These are phyloP conservation scores for Fusarium mundagurra DNA, from an alignment of 2,329 filamentous ascomycete species.

Conservation along the genomic window DNA sequence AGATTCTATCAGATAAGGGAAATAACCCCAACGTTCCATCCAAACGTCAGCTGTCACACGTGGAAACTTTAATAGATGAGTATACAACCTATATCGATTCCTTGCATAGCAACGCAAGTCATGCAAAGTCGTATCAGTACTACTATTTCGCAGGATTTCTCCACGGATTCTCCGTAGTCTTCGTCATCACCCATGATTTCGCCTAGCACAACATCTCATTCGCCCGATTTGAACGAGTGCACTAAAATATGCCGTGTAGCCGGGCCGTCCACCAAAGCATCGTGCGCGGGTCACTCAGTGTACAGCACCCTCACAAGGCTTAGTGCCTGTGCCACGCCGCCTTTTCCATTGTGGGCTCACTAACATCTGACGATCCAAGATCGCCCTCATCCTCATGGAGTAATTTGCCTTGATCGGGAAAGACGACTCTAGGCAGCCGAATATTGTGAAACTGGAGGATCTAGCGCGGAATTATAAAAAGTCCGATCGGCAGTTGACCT, in stretches of 20 bases:
- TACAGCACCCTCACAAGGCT: not conserved
- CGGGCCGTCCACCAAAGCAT: not conserved
- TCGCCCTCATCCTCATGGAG: not conserved
- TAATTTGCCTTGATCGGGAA: not conserved
- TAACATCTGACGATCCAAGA: not conserved
- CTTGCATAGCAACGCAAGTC: not conserved
- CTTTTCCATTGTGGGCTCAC: not conserved
- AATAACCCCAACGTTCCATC: not conserved
- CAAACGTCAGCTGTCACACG: not conserved
- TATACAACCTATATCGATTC: not conserved
- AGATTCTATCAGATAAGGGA: not conserved
- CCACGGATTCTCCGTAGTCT: not conserved
- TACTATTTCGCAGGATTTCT: not conserved
- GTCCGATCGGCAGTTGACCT: not conserved
- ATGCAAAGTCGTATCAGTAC: not conserved
- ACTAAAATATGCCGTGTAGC: not conserved
- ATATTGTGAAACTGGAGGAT: not conserved
- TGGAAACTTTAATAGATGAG: not conserved
- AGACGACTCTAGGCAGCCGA: not conserved
- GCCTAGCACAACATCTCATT: too few relatives aligned
- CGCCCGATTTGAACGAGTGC: too few relatives aligned
- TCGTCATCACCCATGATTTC: not conserved
- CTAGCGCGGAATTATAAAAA: not conserved
- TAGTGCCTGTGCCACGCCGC: not conserved
- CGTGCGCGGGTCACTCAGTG: not conserved